A percentile compares a stretch with the other conserved stretches of the same genome.
Conservation (phyloP, 169 alveolate species). For the Miamiensis avidus region DNA sequence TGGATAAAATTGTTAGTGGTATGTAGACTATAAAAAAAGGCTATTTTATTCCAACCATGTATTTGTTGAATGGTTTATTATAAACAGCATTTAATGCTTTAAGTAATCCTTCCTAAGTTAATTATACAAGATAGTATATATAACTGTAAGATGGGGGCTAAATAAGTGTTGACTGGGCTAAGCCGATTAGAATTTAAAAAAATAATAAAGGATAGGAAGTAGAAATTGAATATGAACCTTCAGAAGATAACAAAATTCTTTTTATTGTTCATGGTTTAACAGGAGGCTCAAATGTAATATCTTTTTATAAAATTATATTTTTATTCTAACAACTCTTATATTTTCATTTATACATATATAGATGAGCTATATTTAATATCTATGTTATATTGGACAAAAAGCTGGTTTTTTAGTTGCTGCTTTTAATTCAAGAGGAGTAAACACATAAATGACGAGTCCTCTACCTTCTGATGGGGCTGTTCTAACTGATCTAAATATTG, state of each 20-base stretch:
- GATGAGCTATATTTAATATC: no score
- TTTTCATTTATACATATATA: no score
- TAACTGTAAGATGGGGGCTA: not conserved
- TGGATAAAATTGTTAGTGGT: no score
- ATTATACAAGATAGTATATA: not conserved
- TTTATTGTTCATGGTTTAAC: not conserved
- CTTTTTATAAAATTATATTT: no score
- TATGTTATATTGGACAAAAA: no score
- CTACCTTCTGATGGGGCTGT: not conserved
- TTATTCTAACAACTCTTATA: no score
- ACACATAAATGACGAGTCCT: not conserved
- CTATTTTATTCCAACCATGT: not conserved
- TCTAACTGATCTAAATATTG: not conserved
- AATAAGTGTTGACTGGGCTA: not conserved
- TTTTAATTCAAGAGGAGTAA: not conserved
- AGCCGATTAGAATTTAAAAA: not conserved
- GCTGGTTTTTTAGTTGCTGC: not conserved
- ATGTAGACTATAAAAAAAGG: not conserved
- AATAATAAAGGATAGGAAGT: not conserved
- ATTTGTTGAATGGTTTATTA: not conserved
- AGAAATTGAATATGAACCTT: not conserved
- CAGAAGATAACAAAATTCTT: not conserved
- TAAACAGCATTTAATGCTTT: not conserved
- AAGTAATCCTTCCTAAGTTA: not conserved
- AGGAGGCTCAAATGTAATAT: not conserved